Evolutionary conservation across 2,329 filamentous ascomycete genomes (phyloP), one percentile per base, ranked within the genome.

Genomic region (Arthrobotrys musiformis): DNA sequence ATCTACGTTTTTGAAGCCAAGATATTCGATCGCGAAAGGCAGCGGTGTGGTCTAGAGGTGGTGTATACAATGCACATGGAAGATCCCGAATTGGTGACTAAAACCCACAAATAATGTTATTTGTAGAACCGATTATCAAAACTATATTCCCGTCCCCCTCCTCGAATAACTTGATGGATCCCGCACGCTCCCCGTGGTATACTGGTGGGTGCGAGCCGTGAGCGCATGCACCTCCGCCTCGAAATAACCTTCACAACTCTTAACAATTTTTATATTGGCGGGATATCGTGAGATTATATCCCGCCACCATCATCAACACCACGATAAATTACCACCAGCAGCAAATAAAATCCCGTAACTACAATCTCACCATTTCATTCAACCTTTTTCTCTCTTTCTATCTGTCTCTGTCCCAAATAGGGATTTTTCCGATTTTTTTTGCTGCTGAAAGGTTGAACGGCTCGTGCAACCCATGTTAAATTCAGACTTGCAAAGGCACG

Each of bases 401-500:
- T n/a, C n/a, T n/a, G n/a, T n/a, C n/a, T n/a, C n/a, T n/a, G n/a
- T n/a, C n/a, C n/a, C n/a, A n/a, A n/a, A n/a, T n/a, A n/a, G n/a
- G n/a, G 9, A 37, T 37, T 42, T 4, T 42, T 6, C n/a, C 40
- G n/a, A 8, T 42, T 5, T 42, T 37, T 42, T 13, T 48, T 5
- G 13, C 24, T 48, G 1, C 19, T 24, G 4, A 28, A 50, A 40
- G 11, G 7, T 58, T 15, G 33, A 58, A 40, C 54, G 54, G 54
- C 54, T 58, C 54, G 54, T 58, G 54, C 54, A 28, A 58, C 33
- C 54, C 54, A 58, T 58, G 52, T 58, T n/a, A n/a, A n/a, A n/a
- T n/a, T n/a, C n/a, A n/a, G n/a, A n/a, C 33, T 44, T 61, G 56
- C 67, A 63, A 44, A 56, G 67, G 67, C 67, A 54, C 62, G 26